These are phyloP conservation scores for Populus tremula DNA, from an alignment of 345 rosid genomes.

Conservation along the genomic window DNA sequence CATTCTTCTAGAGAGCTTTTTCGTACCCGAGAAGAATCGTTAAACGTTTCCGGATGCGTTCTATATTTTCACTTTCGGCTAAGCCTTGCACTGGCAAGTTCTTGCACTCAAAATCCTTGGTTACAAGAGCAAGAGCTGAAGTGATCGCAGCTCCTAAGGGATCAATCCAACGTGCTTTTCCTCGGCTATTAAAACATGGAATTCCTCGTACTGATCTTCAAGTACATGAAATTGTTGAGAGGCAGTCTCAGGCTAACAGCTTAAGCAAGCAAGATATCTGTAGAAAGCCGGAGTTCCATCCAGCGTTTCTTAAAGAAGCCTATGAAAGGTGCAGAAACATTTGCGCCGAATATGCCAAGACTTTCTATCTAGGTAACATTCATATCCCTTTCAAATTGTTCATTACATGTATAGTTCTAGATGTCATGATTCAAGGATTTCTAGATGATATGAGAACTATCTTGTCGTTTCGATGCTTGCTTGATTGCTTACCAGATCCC, in stretches of 20 bases:
- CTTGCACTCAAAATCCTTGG: not conserved
- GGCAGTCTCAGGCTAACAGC: constrained; percentile 28
- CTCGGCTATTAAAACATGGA: constrained; percentile 29
- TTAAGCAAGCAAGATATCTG: constrained; percentile 10
- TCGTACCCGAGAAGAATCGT: not conserved
- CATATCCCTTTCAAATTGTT: too few relatives aligned
- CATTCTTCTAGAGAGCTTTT: not conserved
- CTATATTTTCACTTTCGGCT: constrained; percentile 22
- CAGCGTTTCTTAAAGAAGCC: constrained; percentile 48
- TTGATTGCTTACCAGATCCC: too few relatives aligned
- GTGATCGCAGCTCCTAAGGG: constrained; percentile 29
- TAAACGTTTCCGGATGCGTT: constrained; percentile 21
- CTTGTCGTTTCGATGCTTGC: too few relatives aligned
- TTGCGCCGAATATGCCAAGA: constrained; percentile 61
- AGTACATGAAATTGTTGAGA: constrained; percentile 36
- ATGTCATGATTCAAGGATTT: too few relatives aligned
- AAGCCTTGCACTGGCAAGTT: constrained; percentile 29
- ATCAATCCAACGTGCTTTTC: constrained; percentile 5
- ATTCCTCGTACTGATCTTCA: constrained; percentile 36
- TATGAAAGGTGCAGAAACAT: constrained; percentile 45
- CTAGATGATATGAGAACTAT: too few relatives aligned
- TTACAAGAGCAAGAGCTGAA: constrained; percentile 24
- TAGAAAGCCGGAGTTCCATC: constrained; percentile 34
- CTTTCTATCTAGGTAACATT: constrained; percentile 53
- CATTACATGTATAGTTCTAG: too few relatives aligned